Conservation (phyloP, 768 basidiomycete species). For the Mrakia gelida region DNA sequence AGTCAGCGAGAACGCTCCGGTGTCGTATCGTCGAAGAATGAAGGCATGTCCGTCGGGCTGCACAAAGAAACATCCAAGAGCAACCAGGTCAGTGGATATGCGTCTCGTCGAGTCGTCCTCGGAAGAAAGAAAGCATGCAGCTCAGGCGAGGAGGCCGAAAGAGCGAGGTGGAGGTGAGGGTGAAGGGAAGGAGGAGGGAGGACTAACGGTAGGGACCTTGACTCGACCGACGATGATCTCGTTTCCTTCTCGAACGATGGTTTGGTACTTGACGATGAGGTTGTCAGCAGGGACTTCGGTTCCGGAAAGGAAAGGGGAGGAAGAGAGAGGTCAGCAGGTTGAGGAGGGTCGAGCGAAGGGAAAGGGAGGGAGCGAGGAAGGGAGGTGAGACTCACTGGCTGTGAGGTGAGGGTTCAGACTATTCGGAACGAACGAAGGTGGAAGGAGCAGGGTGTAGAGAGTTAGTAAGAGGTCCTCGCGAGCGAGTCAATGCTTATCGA, state of each 20-base stretch:
- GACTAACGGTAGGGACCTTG: conserved; percentile 76
- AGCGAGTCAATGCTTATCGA: no score
- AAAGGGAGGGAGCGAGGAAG: no score
- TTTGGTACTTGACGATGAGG: conserved; percentile 75
- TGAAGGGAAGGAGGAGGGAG: conserved; percentile 33
- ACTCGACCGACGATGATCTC: conserved; percentile 83
- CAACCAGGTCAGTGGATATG: background rate
- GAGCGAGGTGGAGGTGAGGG: no score
- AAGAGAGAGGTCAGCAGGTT: no score
- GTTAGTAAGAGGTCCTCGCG: background rate
- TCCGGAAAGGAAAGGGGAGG: background rate
- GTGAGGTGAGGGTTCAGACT: conserved; percentile 37
- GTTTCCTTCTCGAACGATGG: conserved; percentile 77
- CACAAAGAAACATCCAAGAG: conserved; percentile 36
- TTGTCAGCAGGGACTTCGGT: conserved; percentile 41
- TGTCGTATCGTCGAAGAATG: conserved; percentile 88
- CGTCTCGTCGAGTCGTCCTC: background rate
- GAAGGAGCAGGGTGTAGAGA: conserved; percentile 35
- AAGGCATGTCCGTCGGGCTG: conserved; percentile 78
- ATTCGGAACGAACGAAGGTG: no score
- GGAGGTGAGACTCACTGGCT: conserved; percentile 33
- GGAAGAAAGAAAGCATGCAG: background rate
- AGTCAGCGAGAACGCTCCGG: conserved; percentile 82
- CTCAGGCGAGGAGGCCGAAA: conserved; percentile 19
- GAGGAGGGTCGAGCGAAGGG: background rate